A percentile compares a stretch with the other conserved stretches of the same genome.
Conservation (phyloP, 768 basidiomycete species). For the Suillus weaverae region DNA sequence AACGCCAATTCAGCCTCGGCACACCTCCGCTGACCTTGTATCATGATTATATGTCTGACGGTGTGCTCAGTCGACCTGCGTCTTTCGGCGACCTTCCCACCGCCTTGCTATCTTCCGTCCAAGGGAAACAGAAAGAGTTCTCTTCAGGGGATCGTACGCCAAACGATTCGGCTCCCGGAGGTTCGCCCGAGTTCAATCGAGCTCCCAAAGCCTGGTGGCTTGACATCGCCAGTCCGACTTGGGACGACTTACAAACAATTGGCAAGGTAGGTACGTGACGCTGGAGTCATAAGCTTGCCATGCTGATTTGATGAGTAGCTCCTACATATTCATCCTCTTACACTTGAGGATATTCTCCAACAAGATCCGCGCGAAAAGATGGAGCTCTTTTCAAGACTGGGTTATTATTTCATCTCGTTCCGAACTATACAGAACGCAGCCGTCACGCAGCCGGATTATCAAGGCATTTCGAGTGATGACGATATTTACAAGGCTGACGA, state of each 20-base stretch:
- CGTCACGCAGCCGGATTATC: slow-evolving; percentile 41
- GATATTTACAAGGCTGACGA: slow-evolving; percentile 34
- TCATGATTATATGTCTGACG: slow-evolving; percentile 39
- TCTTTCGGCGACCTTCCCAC: slow-evolving; percentile 30
- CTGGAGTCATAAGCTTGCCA: not conserved
- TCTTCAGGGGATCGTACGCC: not conserved
- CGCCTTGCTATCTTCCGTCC: slow-evolving; percentile 31
- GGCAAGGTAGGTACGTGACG: slow-evolving; percentile 70
- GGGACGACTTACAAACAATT: slow-evolving; percentile 83
- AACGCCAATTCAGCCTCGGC: slow-evolving; percentile 1
- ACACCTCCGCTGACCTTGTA: slow-evolving; percentile 16
- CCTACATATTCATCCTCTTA: slow-evolving; percentile 87
- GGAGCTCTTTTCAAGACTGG: slow-evolving; percentile 81
- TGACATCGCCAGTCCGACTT: slow-evolving; percentile 83
- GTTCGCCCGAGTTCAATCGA: slow-evolving; percentile 11
- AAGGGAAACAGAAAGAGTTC: slow-evolving; percentile 48
- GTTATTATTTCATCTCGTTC: slow-evolving; percentile 91
- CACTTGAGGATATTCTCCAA: slow-evolving; percentile 89
- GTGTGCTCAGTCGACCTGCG: slow-evolving; percentile 27
- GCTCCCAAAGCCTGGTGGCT: slow-evolving; percentile 80
- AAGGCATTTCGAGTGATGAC: slow-evolving; percentile 21
- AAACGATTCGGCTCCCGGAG: slow-evolving; percentile 1
- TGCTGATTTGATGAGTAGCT: slow-evolving; percentile 43
- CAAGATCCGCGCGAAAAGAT: slow-evolving; percentile 92
- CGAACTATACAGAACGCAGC: slow-evolving; percentile 69